Evolutionary conservation across 1,284 basidiomycete species (phyloP).

Genomic region (Leccinum fallax): DNA sequence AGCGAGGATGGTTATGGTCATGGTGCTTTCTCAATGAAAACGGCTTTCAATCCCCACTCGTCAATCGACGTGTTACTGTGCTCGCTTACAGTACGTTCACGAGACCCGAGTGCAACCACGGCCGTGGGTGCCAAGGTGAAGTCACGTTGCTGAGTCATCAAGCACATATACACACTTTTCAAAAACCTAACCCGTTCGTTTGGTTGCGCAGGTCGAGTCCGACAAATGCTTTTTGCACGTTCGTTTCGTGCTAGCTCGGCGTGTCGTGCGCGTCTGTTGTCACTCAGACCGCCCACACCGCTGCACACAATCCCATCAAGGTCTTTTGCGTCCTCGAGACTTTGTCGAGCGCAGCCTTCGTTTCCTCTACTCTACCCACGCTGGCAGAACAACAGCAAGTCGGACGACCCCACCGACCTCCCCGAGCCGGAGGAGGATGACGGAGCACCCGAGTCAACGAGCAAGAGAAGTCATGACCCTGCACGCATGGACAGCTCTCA

Average conservation of each 20-base stretch:
- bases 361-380: conserved; percentile 30
- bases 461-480: conserved; percentile 9
- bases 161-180: not conserved
- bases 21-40: too few relatives aligned
- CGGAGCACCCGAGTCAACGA: conserved; percentile 22
- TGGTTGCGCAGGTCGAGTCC: conserved; percentile 20
- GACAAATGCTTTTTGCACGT: conserved; percentile 27
- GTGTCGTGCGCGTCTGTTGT: conserved; percentile 17
- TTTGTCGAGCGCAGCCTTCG: conserved; percentile 23
- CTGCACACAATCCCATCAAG: conserved; percentile 20
- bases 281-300: conserved; percentile 6
- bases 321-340: conserved; percentile 24
- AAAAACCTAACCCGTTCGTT: not conserved
- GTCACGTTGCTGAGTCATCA: conserved; percentile 23
- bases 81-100: too few relatives aligned
- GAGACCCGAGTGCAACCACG: too few relatives aligned
- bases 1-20: too few relatives aligned
- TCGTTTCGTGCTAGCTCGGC: conserved; percentile 16
- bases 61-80: too few relatives aligned
- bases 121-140: too few relatives aligned
- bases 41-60: too few relatives aligned
- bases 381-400: conserved; percentile 30
- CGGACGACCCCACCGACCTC: conserved; percentile 21
- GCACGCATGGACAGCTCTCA: conserved; percentile 29
- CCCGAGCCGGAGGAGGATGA: conserved; percentile 29